These are phyloP conservation scores for Diaporthe helianthi DNA, from an alignment of 2,329 filamentous ascomycete species.

Conservation along the genomic window DNA sequence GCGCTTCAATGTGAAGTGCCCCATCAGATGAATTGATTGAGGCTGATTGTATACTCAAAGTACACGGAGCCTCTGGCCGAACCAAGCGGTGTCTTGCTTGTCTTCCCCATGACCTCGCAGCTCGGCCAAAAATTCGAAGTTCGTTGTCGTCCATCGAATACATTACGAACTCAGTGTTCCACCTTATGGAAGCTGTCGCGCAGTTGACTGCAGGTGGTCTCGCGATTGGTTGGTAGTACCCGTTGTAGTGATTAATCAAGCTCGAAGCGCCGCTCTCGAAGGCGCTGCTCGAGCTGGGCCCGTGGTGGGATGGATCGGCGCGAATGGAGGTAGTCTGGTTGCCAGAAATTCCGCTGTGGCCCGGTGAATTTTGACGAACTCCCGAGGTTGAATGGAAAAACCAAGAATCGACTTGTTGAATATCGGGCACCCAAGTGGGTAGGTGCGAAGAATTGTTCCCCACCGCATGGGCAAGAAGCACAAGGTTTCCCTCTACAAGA, in stretches of 20 bases:
- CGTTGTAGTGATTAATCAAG: too few species aligned
- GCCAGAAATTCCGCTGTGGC: too few species aligned
- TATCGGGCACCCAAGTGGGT: neutral
- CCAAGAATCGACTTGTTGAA: neutral
- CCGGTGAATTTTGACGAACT: neutral
- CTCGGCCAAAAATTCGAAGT: too few species aligned
- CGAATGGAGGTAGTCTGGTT: too few species aligned
- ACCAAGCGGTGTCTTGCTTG: neutral
- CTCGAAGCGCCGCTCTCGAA: too few species aligned
- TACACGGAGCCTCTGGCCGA: too few species aligned
- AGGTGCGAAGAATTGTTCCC: neutral
- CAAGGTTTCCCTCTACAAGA: neutral
- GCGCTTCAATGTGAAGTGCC: neutral
- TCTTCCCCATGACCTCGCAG: too few species aligned
- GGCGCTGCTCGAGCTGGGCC: too few species aligned
- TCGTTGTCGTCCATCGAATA: neutral
- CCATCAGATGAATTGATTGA: neutral
- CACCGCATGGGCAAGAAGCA: neutral
- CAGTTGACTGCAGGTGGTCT: too few species aligned
- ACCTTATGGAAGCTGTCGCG: too few species aligned
- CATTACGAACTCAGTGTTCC: neutral
- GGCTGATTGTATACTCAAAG: neutral
- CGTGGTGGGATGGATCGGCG: too few species aligned
- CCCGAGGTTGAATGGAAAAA: neutral
- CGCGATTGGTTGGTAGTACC: too few species aligned